Evolutionary conservation across 2,329 filamentous ascomycete genomes (phyloP), one percentile per base, ranked within the genome.

Genomic region (Emmonsiellopsis sp.): DNA sequence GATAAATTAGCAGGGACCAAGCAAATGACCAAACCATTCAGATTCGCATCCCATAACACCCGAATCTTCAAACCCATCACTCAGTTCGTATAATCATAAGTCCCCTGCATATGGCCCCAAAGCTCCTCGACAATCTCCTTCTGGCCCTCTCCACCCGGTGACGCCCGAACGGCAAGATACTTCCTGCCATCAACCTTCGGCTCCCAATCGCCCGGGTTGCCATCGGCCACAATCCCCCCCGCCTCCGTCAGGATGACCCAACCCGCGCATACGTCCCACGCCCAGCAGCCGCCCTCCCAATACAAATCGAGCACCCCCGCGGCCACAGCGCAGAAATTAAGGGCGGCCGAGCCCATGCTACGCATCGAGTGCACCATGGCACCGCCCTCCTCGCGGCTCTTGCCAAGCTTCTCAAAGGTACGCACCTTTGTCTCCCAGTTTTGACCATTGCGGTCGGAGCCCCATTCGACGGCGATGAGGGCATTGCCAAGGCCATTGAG

Each of bases 261-360:
- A 0, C 77, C 82, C 4, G 81, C 81, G 61, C 79, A 83, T 8
- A 84, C 80, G 71, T 84, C 81, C 81, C 81, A 84, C 7, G 79
- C 79, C 81, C 80, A 84, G 61, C 79, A 83, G 0, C 82, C 82
- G 2, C 78, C 80, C 61, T 84, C 82, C 81, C 82, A 85, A 56
- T 83, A 84, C n/a, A 80, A 61, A 67, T 85, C 81, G 50, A 83
- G 54, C 20, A 71, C 70, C 0, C 81, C 81, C 37, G 73, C 71
- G 3, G 81, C 82, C 30, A 84, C 80, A 6, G 68, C 74, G 61
- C 82, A 84, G 11, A 83, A 65, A 62, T 84, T 84, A 60, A 85
- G 63, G 10, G 81, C 81, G n/a, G 81, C 81, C 7, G 72, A 77
- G 1, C 82, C 81, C 54, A 82, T 66, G 26, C 73, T 76, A 9